A percentile compares a stretch with the other conserved stretches of the same genome.
Conservation (phyloP, 2,329 filamentous ascomycete genomes). For the Diaporthe caulivora region DNA sequence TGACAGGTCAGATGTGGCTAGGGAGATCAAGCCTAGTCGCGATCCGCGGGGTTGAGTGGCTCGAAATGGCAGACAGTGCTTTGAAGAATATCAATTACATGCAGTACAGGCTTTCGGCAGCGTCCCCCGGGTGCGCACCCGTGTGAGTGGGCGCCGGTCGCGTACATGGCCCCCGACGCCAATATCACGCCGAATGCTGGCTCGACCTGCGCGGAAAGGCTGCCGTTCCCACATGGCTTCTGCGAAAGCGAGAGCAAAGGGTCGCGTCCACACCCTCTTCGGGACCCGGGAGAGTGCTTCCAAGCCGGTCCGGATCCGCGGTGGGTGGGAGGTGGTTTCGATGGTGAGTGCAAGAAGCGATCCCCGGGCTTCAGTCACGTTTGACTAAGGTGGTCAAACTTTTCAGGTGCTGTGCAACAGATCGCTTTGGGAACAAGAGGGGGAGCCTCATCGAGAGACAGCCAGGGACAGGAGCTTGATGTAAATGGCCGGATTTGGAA, state of each 20-base stretch:
- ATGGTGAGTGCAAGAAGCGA: constrained; percentile 16
- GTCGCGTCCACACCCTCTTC: constrained; percentile 19
- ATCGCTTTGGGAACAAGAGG: constrained; percentile 19
- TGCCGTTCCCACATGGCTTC: neutral
- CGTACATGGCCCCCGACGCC: constrained; percentile 1
- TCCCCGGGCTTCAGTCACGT: constrained; percentile 20
- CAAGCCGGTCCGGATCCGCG: constrained; percentile 8
- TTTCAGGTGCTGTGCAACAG: constrained; percentile 12
- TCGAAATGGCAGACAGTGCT: neutral
- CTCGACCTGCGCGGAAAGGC: neutral
- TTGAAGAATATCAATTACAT: neutral
- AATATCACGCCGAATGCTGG: neutral
- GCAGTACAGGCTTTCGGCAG: constrained; percentile 13
- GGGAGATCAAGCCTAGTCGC: neutral
- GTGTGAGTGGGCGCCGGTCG: neutral
- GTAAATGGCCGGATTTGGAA: constrained; percentile 36
- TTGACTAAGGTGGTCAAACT: constrained; percentile 10
- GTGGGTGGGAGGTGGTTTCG: constrained; percentile 7
- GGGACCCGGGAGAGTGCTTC: constrained; percentile 4
- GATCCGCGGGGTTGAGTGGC: constrained; percentile 9
- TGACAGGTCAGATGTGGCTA: constrained; percentile 23
- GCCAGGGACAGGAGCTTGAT: constrained; percentile 5
- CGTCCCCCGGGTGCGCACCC: neutral
- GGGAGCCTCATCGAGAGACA: neutral
- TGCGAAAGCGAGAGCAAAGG: neutral